Percentiles rank a stretch among this genome's conserved stretches.
Evolutionary conservation across 108 stramenopile genomes (phyloP).

Genomic region (Schizochytrium sp.): DNA sequence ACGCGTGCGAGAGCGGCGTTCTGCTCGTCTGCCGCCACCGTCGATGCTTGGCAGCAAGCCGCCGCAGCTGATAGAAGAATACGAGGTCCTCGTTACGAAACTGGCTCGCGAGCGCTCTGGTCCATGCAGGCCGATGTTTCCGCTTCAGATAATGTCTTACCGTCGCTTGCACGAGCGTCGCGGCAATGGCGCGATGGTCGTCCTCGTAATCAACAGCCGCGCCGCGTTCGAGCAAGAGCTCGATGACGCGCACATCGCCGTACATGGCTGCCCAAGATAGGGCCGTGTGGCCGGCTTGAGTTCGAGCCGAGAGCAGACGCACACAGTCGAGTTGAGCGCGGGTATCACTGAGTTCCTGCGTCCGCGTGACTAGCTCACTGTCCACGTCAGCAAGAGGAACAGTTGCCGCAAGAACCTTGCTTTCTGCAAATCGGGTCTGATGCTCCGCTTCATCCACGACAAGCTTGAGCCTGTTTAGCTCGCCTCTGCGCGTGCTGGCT

Average conservation of each 20-base stretch:
- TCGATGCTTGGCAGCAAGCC: background rate
- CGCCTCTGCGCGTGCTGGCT: background rate
- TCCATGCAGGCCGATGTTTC: background rate
- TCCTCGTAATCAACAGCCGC: background rate
- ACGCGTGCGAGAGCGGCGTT: background rate
- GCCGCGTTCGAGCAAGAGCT: background rate
- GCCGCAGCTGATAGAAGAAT: background rate
- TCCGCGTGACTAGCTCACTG: background rate
- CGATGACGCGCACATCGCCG: background rate
- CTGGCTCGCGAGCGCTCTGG: background rate
- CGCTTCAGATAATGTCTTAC: background rate
- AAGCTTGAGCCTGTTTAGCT: background rate
- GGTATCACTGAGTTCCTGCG: background rate
- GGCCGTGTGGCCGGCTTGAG: background rate
- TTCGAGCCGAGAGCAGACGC: background rate
- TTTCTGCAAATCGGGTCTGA: background rate
- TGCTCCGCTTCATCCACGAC: background rate
- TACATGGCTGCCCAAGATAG: constrained; percentile 11
- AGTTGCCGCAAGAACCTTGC: background rate
- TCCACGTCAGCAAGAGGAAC: background rate
- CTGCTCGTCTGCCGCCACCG: background rate
- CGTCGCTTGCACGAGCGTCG: background rate
- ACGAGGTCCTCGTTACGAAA: background rate
- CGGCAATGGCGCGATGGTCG: background rate
- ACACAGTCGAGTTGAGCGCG: background rate